phyloP scores from a whole-genome alignment of 345 rosid genomes.

The Noccaea bulbosa region DNA sequence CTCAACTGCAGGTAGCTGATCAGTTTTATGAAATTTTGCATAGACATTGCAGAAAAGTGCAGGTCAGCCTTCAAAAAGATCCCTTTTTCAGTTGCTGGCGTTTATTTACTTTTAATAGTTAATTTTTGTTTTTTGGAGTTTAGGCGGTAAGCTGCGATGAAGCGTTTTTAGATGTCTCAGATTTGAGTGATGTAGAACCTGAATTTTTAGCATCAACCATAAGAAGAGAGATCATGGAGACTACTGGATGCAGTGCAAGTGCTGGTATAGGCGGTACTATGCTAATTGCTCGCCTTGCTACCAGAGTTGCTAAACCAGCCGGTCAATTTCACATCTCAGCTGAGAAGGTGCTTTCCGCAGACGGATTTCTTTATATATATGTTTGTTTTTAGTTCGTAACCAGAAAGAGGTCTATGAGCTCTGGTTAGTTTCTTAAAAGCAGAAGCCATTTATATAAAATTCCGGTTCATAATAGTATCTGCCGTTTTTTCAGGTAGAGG shows the following conservation, averaged over 20 bases:
- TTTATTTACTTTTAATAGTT: slow-evolving; percentile 19
- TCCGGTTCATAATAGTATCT: slow-evolving; percentile 16
- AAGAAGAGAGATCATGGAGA: slow-evolving; percentile 74
- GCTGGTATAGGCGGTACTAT: slow-evolving; percentile 86
- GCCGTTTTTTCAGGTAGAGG: slow-evolving; percentile 63
- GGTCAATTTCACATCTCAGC: slow-evolving; percentile 79
- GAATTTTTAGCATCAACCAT: slow-evolving; percentile 64
- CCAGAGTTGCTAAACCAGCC: slow-evolving; percentile 87
- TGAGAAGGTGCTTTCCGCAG: slow-evolving; percentile 53
- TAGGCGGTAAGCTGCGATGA: slow-evolving; percentile 99
- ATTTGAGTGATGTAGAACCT: slow-evolving; percentile 59
- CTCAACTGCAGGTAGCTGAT: slow-evolving; percentile 83
- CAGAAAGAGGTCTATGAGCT: neutral
- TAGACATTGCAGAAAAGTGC: slow-evolving; percentile 80
- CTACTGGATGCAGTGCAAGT: slow-evolving; percentile 91
- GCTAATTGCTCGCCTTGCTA: slow-evolving; percentile 97
- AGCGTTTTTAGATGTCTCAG: slow-evolving; percentile 82
- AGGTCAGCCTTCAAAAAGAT: slow-evolving; percentile 51
- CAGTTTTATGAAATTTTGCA: slow-evolving; percentile 83
- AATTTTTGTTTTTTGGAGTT: slow-evolving; percentile 31
- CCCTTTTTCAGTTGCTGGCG: slow-evolving; percentile 1
- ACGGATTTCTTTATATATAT: neutral
- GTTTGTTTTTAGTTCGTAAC: neutral
- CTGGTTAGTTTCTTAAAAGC: slow-evolving; percentile 25
- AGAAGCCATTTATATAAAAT: slow-evolving; percentile 16